A percentile compares a stretch with the other conserved stretches of the same genome.
Evolutionary conservation across 2,329 filamentous ascomycete genomes (phyloP).

Genomic region (Colletotrichum gloeosporioides): DNA sequence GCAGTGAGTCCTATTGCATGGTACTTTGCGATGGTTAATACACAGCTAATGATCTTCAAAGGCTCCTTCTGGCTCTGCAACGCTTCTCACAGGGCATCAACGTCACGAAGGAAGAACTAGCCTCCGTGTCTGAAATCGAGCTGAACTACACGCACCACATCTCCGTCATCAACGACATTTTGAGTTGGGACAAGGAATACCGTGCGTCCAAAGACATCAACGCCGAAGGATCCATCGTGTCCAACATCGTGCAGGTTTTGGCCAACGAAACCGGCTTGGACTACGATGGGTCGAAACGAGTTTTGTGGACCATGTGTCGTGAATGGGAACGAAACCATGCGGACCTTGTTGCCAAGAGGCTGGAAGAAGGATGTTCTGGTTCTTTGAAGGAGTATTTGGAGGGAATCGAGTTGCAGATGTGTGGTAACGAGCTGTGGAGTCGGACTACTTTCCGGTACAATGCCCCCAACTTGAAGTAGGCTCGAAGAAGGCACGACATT

Average conservation of each 20-base stretch:
- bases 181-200: not conserved
- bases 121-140: not conserved
- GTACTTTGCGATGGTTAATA: rapidly evolving
- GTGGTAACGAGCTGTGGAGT: constrained; percentile 17
- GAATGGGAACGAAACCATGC: constrained; percentile 14
- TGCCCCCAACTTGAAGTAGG: not conserved
- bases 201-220: not conserved
- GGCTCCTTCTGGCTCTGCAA: not conserved
- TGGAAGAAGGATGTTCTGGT: not conserved
- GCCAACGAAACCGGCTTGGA: not conserved
- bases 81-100: not conserved
- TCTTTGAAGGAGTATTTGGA: not conserved
- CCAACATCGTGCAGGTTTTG: not conserved
- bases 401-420: constrained; percentile 16
- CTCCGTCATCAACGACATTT: not conserved
- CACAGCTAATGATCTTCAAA: not conserved
- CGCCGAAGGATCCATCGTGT: not conserved
- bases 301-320: constrained; percentile 17
- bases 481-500: not conserved
- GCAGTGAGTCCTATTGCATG: not conserved
- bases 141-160: not conserved
- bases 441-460: constrained; percentile 15
- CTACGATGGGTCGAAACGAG: constrained; percentile 4
- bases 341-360: not conserved
- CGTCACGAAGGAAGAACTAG: not conserved